Conservation (phyloP, 2,329 filamentous ascomycete genomes). For the Alternaria triticimaculans region DNA sequence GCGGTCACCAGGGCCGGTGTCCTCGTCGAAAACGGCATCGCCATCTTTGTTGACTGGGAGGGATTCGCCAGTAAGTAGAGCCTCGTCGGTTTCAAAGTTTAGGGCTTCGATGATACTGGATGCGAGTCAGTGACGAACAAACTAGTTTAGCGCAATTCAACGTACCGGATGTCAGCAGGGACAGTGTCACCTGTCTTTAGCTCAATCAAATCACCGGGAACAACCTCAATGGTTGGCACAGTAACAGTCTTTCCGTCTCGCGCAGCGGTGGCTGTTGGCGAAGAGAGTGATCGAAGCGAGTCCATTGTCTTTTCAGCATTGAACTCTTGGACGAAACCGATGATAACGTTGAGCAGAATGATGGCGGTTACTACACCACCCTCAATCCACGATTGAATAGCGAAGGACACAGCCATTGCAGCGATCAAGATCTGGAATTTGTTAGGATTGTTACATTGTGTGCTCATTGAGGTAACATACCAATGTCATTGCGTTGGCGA, state of each 20-base stretch:
- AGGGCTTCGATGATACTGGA: slow-evolving; percentile 62
- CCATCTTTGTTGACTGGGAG: slow-evolving; percentile 69
- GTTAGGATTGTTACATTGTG: neutral
- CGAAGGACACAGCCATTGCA: slow-evolving; percentile 56
- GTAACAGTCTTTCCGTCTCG: slow-evolving; percentile 61
- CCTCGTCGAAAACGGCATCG: slow-evolving; percentile 58
- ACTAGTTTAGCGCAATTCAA: neutral
- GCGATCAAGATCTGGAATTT: slow-evolving; percentile 49
- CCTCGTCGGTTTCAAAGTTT: slow-evolving; percentile 78
- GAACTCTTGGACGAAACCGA: slow-evolving; percentile 57
- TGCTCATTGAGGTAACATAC: slow-evolving; percentile 47
- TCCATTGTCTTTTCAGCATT: slow-evolving; percentile 58
- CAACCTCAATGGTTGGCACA: slow-evolving; percentile 64
- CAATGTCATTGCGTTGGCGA: slow-evolving; percentile 80
- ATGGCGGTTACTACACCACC: slow-evolving; percentile 56
- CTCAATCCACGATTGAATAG: slow-evolving; percentile 55
- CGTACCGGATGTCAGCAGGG: slow-evolving; percentile 67
- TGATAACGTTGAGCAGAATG: slow-evolving; percentile 53
- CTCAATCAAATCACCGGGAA: slow-evolving; percentile 70
- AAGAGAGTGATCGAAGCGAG: slow-evolving; percentile 52
- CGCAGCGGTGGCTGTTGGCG: slow-evolving; percentile 54
- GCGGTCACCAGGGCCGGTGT: slow-evolving; percentile 70
- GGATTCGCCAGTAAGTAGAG: slow-evolving; percentile 73
- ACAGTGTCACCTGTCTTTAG: slow-evolving; percentile 70
- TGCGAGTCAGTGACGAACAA: neutral